Conservation (phyloP, 495 filamentous ascomycete genomes). For the Chlorociboria aeruginascens region DNA sequence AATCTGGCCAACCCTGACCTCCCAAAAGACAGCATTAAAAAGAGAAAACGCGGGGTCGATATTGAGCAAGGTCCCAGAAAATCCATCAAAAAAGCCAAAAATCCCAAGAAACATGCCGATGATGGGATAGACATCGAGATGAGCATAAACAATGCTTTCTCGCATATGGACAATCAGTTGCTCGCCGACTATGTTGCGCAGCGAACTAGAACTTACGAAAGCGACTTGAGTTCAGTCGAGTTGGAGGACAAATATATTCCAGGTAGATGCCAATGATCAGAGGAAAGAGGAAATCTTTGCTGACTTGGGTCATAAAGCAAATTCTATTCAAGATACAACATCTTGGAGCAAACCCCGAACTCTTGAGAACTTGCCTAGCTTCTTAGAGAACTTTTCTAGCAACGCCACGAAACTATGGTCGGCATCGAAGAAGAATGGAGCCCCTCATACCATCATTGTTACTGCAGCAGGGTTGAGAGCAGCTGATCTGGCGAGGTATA, state of each 20-base stretch:
- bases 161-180: constrained; percentile 66
- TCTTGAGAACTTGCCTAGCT: constrained; percentile 60
- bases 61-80: constrained; percentile 1
- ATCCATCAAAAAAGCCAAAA: constrained; percentile 33
- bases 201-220: constrained; percentile 62
- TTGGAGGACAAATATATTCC: constrained; percentile 71
- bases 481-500: constrained; percentile 61
- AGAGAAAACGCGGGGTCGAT: constrained; percentile 13
- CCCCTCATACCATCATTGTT: constrained; percentile 78
- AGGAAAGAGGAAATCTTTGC: not conserved
- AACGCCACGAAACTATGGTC: constrained; percentile 42
- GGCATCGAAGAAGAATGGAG: constrained; percentile 56
- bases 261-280: constrained; percentile 33
- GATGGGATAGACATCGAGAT: constrained; percentile 45
- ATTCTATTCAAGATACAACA: constrained; percentile 52
- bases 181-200: constrained; percentile 83
- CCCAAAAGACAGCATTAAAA: constrained; percentile 7
- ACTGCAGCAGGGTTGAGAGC: constrained; percentile 70
- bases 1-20: constrained; percentile 7
- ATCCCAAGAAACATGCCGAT: constrained; percentile 46
- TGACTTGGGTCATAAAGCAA: not conserved
- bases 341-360: constrained; percentile 50
- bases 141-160: constrained; percentile 73
- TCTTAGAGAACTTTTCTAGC: constrained; percentile 53
- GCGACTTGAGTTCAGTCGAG: constrained; percentile 69